A percentile compares a stretch with the other conserved stretches of the same genome.
Evolutionary conservation across 148 eudicot species (phyloP).

Genomic region (Nepenthes mirabilis): DNA sequence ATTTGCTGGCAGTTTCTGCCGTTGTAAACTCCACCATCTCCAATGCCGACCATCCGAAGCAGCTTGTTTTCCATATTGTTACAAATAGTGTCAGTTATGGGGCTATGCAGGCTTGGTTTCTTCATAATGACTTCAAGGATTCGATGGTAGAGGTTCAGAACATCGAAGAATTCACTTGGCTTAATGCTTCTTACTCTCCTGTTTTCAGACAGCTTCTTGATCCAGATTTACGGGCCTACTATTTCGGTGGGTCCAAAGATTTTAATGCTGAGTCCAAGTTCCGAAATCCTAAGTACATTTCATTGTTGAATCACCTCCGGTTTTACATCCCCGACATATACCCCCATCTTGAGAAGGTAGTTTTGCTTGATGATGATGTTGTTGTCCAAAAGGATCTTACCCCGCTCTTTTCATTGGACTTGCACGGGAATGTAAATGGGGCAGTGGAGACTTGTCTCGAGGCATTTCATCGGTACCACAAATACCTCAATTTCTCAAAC

Average conservation of each 20-base stretch:
- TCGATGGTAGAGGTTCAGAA: conserved; percentile 23
- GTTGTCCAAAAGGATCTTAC: conserved; percentile 13
- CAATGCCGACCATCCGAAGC: conserved; percentile 17
- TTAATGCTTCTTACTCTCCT: conserved; percentile 19
- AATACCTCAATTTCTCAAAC: conserved; percentile 13
- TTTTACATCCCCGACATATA: conserved; percentile 11
- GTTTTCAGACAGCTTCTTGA: conserved; percentile 14
- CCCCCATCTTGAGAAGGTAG: conserved; percentile 11
- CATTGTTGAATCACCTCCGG: conserved; percentile 9
- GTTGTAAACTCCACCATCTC: conserved; percentile 19
- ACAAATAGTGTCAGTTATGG: conserved; percentile 19
- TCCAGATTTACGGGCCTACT: conserved; percentile 13
- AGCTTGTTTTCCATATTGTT: conserved; percentile 22
- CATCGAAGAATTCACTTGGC: conserved; percentile 21
- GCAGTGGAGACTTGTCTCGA: conserved; percentile 11
- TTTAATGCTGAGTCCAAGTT: conserved; percentile 10
- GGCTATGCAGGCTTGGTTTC: conserved; percentile 25
- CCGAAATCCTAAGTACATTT: conserved; percentile 18
- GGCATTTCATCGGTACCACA: conserved; percentile 7
- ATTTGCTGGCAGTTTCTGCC: conserved; percentile 13
- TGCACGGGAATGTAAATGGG: conserved; percentile 13
- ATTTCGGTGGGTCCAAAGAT: conserved; percentile 12
- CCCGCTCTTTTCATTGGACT: conserved; percentile 10
- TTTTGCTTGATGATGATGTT: conserved; percentile 11
- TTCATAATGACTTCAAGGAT: conserved; percentile 10